Evolutionary conservation across 1,139 yeast genomes (phyloP), one percentile per base, ranked within the genome.

Genomic region (Blastobotrys aristatus): DNA sequence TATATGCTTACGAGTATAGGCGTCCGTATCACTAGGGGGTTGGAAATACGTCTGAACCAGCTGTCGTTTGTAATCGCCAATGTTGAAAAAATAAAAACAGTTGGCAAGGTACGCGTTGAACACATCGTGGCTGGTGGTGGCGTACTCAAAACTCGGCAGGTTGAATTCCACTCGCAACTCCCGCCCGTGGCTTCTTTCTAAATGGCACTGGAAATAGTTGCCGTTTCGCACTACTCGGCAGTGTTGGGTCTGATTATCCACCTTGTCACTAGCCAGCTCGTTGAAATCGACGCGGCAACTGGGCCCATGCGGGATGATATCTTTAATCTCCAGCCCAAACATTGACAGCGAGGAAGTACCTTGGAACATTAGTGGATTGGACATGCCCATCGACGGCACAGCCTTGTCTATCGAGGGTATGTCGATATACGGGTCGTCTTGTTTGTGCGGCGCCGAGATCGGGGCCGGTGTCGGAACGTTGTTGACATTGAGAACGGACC

Each of bases 21-120:
- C 13, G 47, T 50, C 33, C 31, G 41, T n/a, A 48, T 49, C 30
- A 38, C 34, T 16, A 21, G 36, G 41, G 21, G 31, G 35, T 11
- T 31, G 39, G 37, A 38, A 46, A 41, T 56, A 57, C 14, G 54
- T 47, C n/a, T 54, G 52, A 22, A 44, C 37, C 30, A 59, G 46
- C 18, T 41, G 37, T 10, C 44, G 40, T 39, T 50, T 49, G 45
- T 56, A 56, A 20, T 55, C 55, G 0, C 94, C 94, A 60, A 84
- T 90, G 61, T 87, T 87, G 68, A 86, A 84, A 60, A 86, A 86
- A 65, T 87, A 87, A 63, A 85, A 87, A 57, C 95, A 84, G 1
- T 92, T 94, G 61, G 84, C 92, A 57, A 86, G 82, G 60, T 84
- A 86, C 46, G 82, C 81, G 50, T 85, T 77, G 57, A 86, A 86